Percentiles rank a stretch among this genome's conserved stretches.
Conservation (phyloP, 1,139 yeast species). For the Scheffersomyces illinoinensis region DNA sequence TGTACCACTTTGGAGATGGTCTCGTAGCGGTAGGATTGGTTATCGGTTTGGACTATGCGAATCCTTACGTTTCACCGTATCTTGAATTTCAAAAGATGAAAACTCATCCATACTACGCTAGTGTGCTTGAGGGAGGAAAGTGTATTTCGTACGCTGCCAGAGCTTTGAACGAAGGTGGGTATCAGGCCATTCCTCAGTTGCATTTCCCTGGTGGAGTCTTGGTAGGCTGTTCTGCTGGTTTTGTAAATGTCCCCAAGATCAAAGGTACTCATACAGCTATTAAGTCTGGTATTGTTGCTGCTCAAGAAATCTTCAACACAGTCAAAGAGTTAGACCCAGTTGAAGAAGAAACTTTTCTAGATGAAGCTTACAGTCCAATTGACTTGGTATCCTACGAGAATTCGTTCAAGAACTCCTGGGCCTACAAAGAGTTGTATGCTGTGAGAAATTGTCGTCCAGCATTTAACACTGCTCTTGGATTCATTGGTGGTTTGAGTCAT, state of each 20-base stretch:
- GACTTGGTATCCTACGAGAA: conserved; percentile 60
- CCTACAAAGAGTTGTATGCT: conserved; percentile 73
- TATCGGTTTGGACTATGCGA: conserved; percentile 86
- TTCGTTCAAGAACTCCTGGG: conserved; percentile 78
- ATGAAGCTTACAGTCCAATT: conserved; percentile 42
- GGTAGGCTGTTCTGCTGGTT: conserved; percentile 95
- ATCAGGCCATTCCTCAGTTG: conserved; percentile 85
- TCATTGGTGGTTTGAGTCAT: conserved; percentile 76
- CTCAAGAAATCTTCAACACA: conserved; percentile 72
- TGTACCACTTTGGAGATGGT: conserved; percentile 94
- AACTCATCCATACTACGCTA: conserved; percentile 81
- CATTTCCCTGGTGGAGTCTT: conserved; percentile 94
- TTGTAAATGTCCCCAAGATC: conserved; percentile 93
- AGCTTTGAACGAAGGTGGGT: conserved; percentile 95
- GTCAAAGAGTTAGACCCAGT: conserved; percentile 50
- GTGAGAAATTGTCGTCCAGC: conserved; percentile 93
- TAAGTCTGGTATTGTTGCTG: conserved; percentile 93
- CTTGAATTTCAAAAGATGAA: conserved; percentile 95
- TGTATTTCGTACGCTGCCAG: conserved; percentile 94
- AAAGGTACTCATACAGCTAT: conserved; percentile 99
- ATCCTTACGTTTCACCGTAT: conserved; percentile 93
- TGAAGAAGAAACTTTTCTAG: conserved; percentile 49
- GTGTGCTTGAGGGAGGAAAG: conserved; percentile 80
- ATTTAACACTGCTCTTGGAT: conserved; percentile 69
- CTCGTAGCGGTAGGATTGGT: conserved; percentile 88